These are phyloP conservation scores for Claviceps maximensis DNA, from an alignment of 2,329 filamentous ascomycete species.

Conservation along the genomic window DNA sequence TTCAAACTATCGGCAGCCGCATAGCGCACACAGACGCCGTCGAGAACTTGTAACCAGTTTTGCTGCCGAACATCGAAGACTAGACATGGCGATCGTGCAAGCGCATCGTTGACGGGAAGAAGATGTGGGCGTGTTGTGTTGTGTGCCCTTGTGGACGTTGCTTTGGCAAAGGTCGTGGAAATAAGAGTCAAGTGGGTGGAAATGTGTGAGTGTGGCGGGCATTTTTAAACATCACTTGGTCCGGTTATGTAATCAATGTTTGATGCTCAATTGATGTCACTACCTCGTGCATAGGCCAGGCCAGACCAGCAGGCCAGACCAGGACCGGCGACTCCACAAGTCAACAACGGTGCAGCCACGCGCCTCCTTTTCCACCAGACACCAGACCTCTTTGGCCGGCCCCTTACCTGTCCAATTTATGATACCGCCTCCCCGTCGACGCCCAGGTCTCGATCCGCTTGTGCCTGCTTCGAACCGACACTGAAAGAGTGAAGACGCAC, in stretches of 20 bases:
- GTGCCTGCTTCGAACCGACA: conserved; percentile 1
- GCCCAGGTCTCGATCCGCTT: not conserved
- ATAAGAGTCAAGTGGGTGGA: not conserved
- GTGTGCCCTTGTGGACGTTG: not conserved
- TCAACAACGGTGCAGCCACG: not conserved
- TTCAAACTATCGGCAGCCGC: not conserved
- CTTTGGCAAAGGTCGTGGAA: not conserved
- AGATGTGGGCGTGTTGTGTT: not conserved
- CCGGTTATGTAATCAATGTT: no score
- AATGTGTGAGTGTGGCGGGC: not conserved
- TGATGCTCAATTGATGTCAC: no score
- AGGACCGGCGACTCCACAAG: not conserved
- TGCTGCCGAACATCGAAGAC: not conserved
- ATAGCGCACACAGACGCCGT: not conserved
- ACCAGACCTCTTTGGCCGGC: not conserved
- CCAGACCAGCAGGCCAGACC: no score
- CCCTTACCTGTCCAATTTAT: not conserved
- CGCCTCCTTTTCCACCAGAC: not conserved
- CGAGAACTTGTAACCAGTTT: not conserved
- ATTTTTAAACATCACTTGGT: no score
- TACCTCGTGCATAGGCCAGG: no score
- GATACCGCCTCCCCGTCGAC: not conserved
- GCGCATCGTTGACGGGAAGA: not conserved
- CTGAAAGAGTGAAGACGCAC: not conserved
- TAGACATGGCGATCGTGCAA: not conserved